Base-by-base conservation (phyloP, 495 filamentous ascomycete species). In the Hyphodiscus hymeniophilus region DNA sequence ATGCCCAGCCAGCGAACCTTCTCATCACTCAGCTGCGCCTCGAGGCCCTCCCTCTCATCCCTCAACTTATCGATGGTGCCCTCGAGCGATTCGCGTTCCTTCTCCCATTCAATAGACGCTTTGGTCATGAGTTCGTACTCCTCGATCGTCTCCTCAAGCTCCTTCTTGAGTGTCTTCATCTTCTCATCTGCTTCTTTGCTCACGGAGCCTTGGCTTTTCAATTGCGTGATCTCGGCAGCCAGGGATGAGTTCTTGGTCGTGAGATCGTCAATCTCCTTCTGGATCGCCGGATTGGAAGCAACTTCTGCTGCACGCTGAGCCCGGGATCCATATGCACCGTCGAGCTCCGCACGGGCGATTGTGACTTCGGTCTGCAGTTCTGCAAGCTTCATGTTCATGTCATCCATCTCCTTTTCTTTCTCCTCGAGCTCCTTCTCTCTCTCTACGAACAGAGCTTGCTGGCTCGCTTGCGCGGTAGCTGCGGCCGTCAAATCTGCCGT, bases 81-180 rank as follows among this genome's bases (percentile, higher is more conserved):
- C 56, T 96, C 94, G 10, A 94, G 73, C 51, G 74, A 74, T 62
- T 82, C 81, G 1, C 84, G 74, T 57, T 95, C 92, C 60, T 85
- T 85, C 68, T 98, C 92, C 47, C 84, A 85, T 55, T 88, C 80
- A 46, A 98, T 84, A 36, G 79, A 82, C 36, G 88, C 82, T 58
- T 84, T 85, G 18, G 89, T 94, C 63, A 98, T 82, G 16, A 77
- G 79, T 61, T 95, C 89, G 50, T 92, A 87, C 60, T 96, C 92
- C 46, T 76, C 72, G 17, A 94, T 76, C 42, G 87, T 94, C 45
- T 82, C 87, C 15, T 76, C 72, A 3, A 98, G 77, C 65, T 98
- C 92, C 7, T 43, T 51, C 33, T 60, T 52, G 11, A 60, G 31
- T 0, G 47, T 56, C n/a, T 38, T 41, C 50, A 70, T 73, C 66